Conservation (phyloP, 768 basidiomycete species). For the Daedalea quercina region DNA sequence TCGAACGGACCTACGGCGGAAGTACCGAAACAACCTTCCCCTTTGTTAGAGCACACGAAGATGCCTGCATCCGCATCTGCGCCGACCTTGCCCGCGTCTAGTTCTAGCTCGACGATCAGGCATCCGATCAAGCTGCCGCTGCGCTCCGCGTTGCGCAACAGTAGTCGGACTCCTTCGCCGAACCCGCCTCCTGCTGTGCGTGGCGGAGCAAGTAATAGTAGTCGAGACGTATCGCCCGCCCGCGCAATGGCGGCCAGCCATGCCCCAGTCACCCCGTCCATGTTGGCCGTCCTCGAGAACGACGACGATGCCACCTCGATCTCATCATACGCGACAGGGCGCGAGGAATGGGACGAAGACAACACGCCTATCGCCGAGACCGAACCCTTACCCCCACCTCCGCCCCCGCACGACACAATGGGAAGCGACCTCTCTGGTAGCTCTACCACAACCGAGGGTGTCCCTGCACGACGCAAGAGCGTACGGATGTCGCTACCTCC, state of each 20-base stretch:
- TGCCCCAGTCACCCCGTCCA: background rate
- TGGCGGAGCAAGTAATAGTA: background rate
- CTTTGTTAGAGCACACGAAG: constrained; percentile 8
- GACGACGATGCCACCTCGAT: constrained; percentile 41
- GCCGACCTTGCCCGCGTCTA: constrained; percentile 8
- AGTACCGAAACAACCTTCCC: background rate
- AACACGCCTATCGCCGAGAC: constrained; percentile 17
- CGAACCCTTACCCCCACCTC: constrained; percentile 11
- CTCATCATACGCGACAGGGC: constrained; percentile 62
- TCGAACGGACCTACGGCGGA: background rate
- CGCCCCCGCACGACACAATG: constrained; percentile 13
- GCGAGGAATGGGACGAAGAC: constrained; percentile 42
- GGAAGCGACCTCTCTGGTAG: constrained; percentile 24
- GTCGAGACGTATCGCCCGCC: background rate
- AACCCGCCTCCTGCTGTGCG: constrained; percentile 1
- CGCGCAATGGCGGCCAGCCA: background rate
- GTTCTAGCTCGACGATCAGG: background rate
- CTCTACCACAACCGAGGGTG: constrained; percentile 20
- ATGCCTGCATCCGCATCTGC: constrained; percentile 13
- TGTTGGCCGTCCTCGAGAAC: background rate
- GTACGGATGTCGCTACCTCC: constrained; percentile 75
- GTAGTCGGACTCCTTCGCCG: constrained; percentile 23
- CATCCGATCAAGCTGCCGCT: constrained; percentile 45
- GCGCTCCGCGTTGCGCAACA: constrained; percentile 54
- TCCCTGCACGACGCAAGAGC: constrained; percentile 47